Conservation (phyloP, 768 basidiomycete genomes). For the Hygrophorus russula region DNA sequence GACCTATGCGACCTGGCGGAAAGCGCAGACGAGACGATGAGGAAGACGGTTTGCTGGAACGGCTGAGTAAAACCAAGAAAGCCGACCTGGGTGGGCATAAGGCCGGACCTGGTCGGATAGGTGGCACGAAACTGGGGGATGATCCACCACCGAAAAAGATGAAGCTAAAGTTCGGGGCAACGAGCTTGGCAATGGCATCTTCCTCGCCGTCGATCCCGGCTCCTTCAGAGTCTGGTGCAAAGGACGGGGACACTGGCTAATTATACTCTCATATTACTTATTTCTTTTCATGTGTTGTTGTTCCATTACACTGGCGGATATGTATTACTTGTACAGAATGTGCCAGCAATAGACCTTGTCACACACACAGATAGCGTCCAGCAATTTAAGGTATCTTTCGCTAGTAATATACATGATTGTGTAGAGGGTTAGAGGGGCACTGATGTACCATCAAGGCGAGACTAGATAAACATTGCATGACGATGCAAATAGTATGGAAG, state of each 20-base stretch:
- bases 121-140: constrained; percentile 33
- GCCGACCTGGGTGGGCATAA: constrained; percentile 38
- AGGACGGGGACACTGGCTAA: constrained; percentile 70
- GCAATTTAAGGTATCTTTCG: not conserved
- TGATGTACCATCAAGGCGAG: constrained; percentile 7
- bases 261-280: constrained; percentile 4
- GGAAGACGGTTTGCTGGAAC: constrained; percentile 55
- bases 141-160: constrained; percentile 55
- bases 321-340: too few relatives aligned
- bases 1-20: constrained; percentile 44
- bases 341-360: too few relatives aligned
- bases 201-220: constrained; percentile 21
- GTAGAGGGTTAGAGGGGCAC: constrained; percentile 11
- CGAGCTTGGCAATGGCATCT: constrained; percentile 20
- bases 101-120: constrained; percentile 19
- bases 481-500: constrained; percentile 10
- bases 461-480: constrained; percentile 13
- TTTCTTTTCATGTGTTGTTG: not conserved
- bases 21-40: constrained; percentile 70
- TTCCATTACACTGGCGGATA: too few relatives aligned
- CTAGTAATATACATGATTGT: constrained; percentile 18
- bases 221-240: constrained; percentile 54
- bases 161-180: constrained; percentile 56
- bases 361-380: not conserved
- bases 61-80: constrained; percentile 51